Conservation (phyloP, 352 stramenopile genomes). For the Globisporangium canariense region DNA sequence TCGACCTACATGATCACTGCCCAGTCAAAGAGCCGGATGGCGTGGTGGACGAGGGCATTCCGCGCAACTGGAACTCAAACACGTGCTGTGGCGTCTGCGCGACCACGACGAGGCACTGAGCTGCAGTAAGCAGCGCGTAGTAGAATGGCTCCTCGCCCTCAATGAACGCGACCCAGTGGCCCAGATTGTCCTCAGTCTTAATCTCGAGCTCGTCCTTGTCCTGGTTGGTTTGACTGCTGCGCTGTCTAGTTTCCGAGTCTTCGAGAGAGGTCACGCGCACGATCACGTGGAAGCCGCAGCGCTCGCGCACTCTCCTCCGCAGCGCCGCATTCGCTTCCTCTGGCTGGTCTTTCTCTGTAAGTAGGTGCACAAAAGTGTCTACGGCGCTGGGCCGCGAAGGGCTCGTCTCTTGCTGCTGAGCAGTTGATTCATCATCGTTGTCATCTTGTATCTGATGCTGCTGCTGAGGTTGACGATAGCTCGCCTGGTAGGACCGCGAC, state of each 20-base stretch:
- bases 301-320: not conserved
- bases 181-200: not conserved
- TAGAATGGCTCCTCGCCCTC: slow-evolving; percentile 5
- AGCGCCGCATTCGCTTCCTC: not conserved
- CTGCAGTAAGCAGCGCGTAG: not conserved
- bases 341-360: not conserved
- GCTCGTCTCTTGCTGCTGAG: not conserved
- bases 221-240: too few species aligned
- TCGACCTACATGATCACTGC: slow-evolving; percentile 1
- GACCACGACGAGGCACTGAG: not conserved
- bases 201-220: not conserved
- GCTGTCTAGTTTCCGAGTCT: not conserved
- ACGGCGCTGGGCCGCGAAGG: not conserved
- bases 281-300: not conserved
- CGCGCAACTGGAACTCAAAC: slow-evolving; percentile 1
- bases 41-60: not conserved
- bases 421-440: not conserved
- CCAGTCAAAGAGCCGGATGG: slow-evolving; percentile 2
- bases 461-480: not conserved
- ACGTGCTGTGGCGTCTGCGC: not conserved
- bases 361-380: slow-evolving; percentile 6
- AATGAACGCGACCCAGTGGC: not conserved
- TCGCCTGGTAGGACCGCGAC: slow-evolving; percentile 1
- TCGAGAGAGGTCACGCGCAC: not conserved
- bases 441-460: not conserved